Percentiles rank a stretch among this genome's conserved stretches.
Evolutionary conservation across 2,329 filamentous ascomycete genomes (phyloP).

Genomic region (Pseudogymnoascus sp.): DNA sequence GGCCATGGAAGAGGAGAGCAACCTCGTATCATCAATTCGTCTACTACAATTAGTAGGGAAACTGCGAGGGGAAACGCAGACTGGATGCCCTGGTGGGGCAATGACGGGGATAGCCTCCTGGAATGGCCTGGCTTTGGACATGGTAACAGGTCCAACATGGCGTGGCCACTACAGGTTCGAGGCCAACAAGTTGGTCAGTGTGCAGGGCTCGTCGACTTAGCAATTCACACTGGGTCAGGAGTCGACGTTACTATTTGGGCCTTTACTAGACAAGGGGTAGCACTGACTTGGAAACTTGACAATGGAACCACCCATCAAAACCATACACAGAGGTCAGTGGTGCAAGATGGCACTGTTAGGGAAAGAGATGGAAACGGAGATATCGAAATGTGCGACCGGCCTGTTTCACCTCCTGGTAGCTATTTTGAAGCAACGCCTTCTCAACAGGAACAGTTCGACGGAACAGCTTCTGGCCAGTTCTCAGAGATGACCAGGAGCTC

Average conservation of each 20-base stretch:
- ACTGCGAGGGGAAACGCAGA: slow-evolving; percentile 18
- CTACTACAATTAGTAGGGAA: neutral
- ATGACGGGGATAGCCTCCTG: slow-evolving; percentile 21
- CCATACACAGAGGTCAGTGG: slow-evolving; percentile 15
- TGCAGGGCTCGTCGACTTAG: slow-evolving; percentile 41
- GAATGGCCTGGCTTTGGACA: slow-evolving; percentile 17
- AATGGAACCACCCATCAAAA: neutral
- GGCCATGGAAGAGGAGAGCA: slow-evolving; percentile 19
- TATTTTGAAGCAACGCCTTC: neutral
- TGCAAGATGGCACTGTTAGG: slow-evolving; percentile 27
- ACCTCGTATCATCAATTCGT: neutral
- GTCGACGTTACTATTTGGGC: slow-evolving; percentile 46
- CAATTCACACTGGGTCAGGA: slow-evolving; percentile 37
- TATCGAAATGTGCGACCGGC: slow-evolving; percentile 18
- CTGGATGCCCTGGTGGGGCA: slow-evolving; percentile 34
- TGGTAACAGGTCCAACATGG: neutral
- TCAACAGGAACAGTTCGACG: neutral
- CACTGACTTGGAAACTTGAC: slow-evolving; percentile 33
- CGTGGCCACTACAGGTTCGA: slow-evolving; percentile 42
- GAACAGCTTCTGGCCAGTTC: neutral
- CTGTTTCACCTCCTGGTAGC: neutral
- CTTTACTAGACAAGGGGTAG: slow-evolving; percentile 38
- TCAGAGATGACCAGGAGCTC: neutral
- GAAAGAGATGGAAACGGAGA: slow-evolving; percentile 18
- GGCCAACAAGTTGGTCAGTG: slow-evolving; percentile 43